These are phyloP conservation scores for Cystobasidiaceae sp. DNA, from an alignment of 1,284 basidiomycete genomes.

Conservation along the genomic window DNA sequence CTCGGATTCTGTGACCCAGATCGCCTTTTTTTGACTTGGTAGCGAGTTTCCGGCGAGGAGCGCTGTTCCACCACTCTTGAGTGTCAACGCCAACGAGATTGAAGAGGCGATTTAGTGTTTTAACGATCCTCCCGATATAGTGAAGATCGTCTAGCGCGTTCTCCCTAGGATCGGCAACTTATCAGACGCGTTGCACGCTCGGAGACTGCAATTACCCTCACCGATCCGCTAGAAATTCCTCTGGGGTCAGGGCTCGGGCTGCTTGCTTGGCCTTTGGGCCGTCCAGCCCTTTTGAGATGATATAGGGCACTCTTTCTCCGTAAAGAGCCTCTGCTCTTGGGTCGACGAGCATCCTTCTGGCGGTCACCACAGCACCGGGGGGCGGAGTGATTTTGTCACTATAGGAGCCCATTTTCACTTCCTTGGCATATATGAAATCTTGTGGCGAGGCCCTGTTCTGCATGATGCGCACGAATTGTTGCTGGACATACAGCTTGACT, in stretches of 20 bases:
- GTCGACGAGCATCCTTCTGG: constrained; percentile 67
- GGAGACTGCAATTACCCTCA: too few relatives aligned
- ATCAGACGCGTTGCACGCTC: constrained; percentile 35
- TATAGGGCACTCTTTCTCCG: constrained; percentile 86
- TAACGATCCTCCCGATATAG: constrained; percentile 83
- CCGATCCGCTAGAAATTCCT: constrained; percentile 69
- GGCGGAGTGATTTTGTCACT: constrained; percentile 77
- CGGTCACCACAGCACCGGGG: constrained; percentile 82
- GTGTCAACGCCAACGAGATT: constrained; percentile 88
- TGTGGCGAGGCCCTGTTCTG: constrained; percentile 73
- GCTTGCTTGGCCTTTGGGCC: constrained; percentile 56
- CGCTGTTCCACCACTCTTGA: constrained; percentile 77
- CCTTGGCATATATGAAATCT: constrained; percentile 92
- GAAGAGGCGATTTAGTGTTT: constrained; percentile 83
- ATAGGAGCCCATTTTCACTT: constrained; percentile 86
- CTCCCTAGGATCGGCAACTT: constrained; percentile 50
- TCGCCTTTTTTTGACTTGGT: constrained; percentile 26
- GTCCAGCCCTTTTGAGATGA: constrained; percentile 62
- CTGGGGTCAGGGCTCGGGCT: constrained; percentile 73
- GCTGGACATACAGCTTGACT: constrained; percentile 81
- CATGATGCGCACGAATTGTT: constrained; percentile 78
- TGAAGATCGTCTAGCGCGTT: constrained; percentile 75
- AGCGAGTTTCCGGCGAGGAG: constrained; percentile 58
- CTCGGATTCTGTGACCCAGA: constrained; percentile 3
- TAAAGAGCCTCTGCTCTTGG: constrained; percentile 80